Evolutionary conservation across 345 rosid species (phyloP), one percentile per base, ranked within the genome.

Genomic region (Firmiana major): DNA sequence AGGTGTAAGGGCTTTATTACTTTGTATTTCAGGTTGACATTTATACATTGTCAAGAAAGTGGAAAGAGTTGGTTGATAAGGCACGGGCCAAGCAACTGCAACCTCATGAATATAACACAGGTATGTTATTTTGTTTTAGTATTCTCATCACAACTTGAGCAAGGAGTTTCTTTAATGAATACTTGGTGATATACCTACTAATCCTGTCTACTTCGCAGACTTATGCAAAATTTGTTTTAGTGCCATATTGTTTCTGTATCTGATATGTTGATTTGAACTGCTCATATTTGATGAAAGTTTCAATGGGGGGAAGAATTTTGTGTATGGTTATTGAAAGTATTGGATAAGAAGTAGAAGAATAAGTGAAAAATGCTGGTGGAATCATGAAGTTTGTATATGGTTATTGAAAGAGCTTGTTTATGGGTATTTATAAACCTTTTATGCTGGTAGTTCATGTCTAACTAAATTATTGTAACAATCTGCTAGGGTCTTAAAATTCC

Each of bases 51-150:
- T 96, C 98, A 63, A 93, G 99, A 74, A 92, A 92, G 82, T 96
- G 99, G 99, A 96, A 92, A 86, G 99, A 96, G 85, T 84, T 93
- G 79, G 98, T 96, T 71, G 97, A 90, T 68, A 96, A 91, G 85
- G 99, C 99, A 75, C 85, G 97, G 58, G 91, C 97, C 73, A 96
- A 96, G 87, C 99, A 93, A 84, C 84, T 96, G 80, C 99, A 91
- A 79, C 98, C 97, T 82, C 93, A 90, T 48, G 98, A 96, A 77
- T 96, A 93, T 83, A 92, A 86, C 79, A 85, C 94, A 75, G 98
- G 98, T 94, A 86, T 49, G 21, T 16, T 31, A 22, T 42, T 70
- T 49, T 48, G 40, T 48, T 6, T 69, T 40, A 26, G 9, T 46
- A 15, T 16, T 45, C 38, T 21, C n/a, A 4, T 46, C 55, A 13